phyloP scores from a whole-genome alignment of 139 green algal genomes.

The Zygnema cylindricum region DNA sequence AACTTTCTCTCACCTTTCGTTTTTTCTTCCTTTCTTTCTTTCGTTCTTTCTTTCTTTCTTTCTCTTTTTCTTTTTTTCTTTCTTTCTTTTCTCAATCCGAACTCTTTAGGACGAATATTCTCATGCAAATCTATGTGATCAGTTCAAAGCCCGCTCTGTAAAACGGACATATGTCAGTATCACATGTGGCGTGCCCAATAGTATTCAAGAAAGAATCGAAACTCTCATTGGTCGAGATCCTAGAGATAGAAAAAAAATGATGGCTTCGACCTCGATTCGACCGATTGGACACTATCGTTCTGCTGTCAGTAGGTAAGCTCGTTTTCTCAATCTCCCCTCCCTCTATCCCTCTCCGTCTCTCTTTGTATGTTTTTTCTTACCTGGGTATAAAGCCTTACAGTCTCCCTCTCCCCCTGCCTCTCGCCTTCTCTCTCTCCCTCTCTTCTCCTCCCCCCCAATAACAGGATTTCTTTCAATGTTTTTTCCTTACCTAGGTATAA shows the following conservation, averaged over 20 bases:
- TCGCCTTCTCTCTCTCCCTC: neutral
- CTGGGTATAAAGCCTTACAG: constrained; percentile 79
- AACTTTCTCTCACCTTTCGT: too few relatives aligned
- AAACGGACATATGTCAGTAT: constrained; percentile 76
- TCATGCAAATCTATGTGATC: constrained; percentile 53
- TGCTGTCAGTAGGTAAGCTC: constrained; percentile 29
- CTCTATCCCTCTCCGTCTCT: neutral
- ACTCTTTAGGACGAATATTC: constrained; percentile 20
- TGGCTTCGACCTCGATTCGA: constrained; percentile 15
- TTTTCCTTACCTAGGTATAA: constrained; percentile 70
- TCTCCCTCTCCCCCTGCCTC: neutral
- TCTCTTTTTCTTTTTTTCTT: neutral
- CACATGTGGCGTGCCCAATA: constrained; percentile 36
- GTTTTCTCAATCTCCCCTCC: too few relatives aligned
- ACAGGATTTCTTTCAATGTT: neutral
- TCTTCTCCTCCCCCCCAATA: neutral
- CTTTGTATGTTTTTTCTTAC: neutral
- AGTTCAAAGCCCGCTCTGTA: constrained; percentile 89
- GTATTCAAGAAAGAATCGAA: constrained; percentile 26
- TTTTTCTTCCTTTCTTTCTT: too few relatives aligned
- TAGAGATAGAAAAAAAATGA: constrained; percentile 69
- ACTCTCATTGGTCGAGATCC: constrained; percentile 70
- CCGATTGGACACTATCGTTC: constrained; percentile 22
- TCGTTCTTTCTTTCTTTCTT: neutral
- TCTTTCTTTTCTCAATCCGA: constrained; percentile 9